Conservation (phyloP, 306 rosid species). For the Psophocarpus tetragonolobus region DNA sequence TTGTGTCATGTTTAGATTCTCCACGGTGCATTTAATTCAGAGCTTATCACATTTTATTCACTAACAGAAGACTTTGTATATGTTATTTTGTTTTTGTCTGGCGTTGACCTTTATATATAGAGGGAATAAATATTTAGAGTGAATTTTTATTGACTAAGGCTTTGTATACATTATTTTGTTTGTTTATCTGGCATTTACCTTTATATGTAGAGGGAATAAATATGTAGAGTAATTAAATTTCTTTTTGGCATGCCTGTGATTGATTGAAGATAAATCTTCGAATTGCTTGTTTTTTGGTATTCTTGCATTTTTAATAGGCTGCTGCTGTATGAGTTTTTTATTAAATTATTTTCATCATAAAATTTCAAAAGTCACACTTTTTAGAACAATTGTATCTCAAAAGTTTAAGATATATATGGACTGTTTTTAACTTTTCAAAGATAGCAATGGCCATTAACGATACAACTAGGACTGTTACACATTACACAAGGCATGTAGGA, state of each 20-base stretch:
- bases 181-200: background rate
- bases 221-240: too few species aligned
- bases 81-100: background rate
- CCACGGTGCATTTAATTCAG: background rate
- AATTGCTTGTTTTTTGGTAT: background rate
- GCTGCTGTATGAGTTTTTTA: background rate
- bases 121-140: background rate
- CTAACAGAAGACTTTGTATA: background rate
- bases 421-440: background rate
- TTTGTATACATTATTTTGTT: background rate
- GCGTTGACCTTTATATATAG: background rate
- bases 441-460: slow-evolving; percentile 1
- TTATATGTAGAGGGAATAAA: background rate
- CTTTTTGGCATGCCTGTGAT: background rate
- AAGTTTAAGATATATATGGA: background rate
- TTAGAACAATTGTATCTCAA: background rate
- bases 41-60: background rate
- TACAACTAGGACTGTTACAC: too few species aligned
- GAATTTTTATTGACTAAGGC: background rate
- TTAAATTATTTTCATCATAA: background rate
- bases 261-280: background rate
- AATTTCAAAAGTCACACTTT: background rate
- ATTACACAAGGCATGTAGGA: background rate
- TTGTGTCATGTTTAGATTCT: background rate
- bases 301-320: background rate